Conservation (phyloP, 164 flowering plant genomes). For the Chimonanthus salicifolius region DNA sequence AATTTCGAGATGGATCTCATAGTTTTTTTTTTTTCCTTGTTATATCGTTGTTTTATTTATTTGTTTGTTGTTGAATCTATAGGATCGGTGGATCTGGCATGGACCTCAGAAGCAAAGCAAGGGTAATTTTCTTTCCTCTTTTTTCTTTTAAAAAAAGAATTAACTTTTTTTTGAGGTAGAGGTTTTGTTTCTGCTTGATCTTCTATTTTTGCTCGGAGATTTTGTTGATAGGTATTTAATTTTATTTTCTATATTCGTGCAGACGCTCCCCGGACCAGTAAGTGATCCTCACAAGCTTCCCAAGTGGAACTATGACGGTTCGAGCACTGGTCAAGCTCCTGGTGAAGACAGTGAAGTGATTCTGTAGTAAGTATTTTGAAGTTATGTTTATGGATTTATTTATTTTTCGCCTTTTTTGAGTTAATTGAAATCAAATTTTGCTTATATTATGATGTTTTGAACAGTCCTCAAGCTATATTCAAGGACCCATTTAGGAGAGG, state of each 20-base stretch:
- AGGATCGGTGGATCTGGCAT: slow-evolving; percentile 18
- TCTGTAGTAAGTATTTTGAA: slow-evolving; percentile 10
- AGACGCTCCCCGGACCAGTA: slow-evolving; percentile 14
- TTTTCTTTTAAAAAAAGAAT: neutral
- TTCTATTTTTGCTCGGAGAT: neutral
- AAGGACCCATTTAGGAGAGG: slow-evolving; percentile 29
- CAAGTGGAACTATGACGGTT: slow-evolving; percentile 20
- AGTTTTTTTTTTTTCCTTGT: neutral
- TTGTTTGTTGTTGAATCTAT: neutral
- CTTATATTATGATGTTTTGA: neutral
- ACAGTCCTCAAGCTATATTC: slow-evolving; percentile 26
- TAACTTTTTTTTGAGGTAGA: neutral
- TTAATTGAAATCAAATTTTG: neutral
- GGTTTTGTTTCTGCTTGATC: neutral
- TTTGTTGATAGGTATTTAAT: neutral
- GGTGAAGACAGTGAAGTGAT: slow-evolving; percentile 25
- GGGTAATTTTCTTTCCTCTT: neutral
- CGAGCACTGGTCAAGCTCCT: slow-evolving; percentile 18
- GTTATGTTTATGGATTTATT: neutral
- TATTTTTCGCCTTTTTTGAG: neutral
- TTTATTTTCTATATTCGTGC: neutral
- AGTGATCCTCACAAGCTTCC: slow-evolving; percentile 17
- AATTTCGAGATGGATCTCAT: neutral
- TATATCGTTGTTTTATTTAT: too few species aligned
- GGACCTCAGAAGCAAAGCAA: slow-evolving; percentile 17